Base-by-base conservation (phyloP, 2,329 filamentous ascomycete species). In the Ilyonectria sp. region DNA sequence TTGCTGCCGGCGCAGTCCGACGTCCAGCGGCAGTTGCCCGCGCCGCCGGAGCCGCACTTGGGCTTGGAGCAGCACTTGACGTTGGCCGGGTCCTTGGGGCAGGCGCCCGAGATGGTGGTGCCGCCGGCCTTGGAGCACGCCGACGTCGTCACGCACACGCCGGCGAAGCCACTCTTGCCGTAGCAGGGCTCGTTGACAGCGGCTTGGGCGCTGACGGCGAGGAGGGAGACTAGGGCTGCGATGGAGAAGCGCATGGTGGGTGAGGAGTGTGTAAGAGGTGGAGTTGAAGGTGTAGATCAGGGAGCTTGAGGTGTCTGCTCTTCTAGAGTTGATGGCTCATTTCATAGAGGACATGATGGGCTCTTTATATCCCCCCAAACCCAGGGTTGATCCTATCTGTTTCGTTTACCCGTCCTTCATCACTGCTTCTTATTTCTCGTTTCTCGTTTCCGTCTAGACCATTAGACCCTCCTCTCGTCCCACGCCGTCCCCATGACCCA, bases 21-120 rank as follows among this genome's bases (percentile, higher is more conserved):
- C 2, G 68, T 60, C 79, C 79, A 84, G 64, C 79, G 77, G 65
- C 82, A 83, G 72, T 81, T 81, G 50, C 81, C 81, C 4, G 55
- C 62, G 37, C 64, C 53, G 21, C 76, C 75, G 62, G 71, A 75
- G 47, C 73, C 73, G 69, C 83, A 85, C 2, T 67, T 58, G 4
- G 81, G 66, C 68, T 84, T 84, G 71, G 77, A 80, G 76, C 83
- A 85, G 78, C 82, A 85, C 64, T 80, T 79, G 58, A 85, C 74
- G 74, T 80, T 71, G 63, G 73, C 71, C 2, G 79, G 67, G 66
- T 83, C 81, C 21, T 74, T 69, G 6, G 82, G 82, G 68, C 83
- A 85, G 35, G 77, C 79, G 19, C 80, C 79, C 33, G 73, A 70
- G 66, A 81, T 78, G 63, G 78, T 78, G 57, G 76, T 80, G 46